A percentile compares a stretch with the other conserved stretches of the same genome.
These are phyloP conservation scores for Dichomitus squalens DNA, from an alignment of 1,284 basidiomycete species.

Conservation along the genomic window DNA sequence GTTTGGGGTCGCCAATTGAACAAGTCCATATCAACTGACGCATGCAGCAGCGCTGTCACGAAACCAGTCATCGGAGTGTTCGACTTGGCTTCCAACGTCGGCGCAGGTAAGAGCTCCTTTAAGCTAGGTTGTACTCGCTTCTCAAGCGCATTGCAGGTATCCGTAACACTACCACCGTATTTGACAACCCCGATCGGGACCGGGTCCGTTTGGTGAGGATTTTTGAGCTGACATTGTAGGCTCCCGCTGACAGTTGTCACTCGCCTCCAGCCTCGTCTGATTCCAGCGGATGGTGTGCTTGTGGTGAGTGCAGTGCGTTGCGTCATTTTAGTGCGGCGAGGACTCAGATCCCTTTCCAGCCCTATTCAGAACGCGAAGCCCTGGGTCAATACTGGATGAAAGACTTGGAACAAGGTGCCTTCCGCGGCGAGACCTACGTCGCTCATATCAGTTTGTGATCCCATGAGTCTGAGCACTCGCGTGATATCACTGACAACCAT, in stretches of 20 bases:
- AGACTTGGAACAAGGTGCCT: conserved; percentile 88
- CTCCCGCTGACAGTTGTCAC: neutral
- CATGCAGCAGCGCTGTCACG: conserved; percentile 73
- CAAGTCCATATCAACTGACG: conserved; percentile 9
- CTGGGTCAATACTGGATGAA: conserved; percentile 96
- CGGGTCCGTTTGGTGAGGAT: conserved; percentile 75
- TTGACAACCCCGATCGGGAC: conserved; percentile 91
- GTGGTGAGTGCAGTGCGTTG: conserved; percentile 46
- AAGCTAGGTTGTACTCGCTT: too few relatives aligned
- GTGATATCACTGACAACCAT: neutral
- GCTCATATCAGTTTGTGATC: conserved; percentile 79
- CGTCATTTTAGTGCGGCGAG: neutral
- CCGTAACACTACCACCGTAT: conserved; percentile 97
- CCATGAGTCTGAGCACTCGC: neutral
- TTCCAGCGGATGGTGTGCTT: conserved; percentile 85
- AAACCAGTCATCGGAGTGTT: conserved; percentile 98
- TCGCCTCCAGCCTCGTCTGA: conserved; percentile 78
- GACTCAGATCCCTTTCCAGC: conserved; percentile 42
- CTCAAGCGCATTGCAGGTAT: conserved; percentile 58
- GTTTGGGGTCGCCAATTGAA: conserved; percentile 26
- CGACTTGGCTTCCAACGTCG: conserved; percentile 93
- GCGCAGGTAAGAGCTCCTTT: conserved; percentile 68
- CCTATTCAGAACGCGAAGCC: conserved; percentile 89
- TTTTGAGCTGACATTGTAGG: neutral
- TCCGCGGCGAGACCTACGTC: conserved; percentile 86